phyloP scores from a whole-genome alignment of 2,329 filamentous ascomycete species.

The Clathrospora elynae region DNA sequence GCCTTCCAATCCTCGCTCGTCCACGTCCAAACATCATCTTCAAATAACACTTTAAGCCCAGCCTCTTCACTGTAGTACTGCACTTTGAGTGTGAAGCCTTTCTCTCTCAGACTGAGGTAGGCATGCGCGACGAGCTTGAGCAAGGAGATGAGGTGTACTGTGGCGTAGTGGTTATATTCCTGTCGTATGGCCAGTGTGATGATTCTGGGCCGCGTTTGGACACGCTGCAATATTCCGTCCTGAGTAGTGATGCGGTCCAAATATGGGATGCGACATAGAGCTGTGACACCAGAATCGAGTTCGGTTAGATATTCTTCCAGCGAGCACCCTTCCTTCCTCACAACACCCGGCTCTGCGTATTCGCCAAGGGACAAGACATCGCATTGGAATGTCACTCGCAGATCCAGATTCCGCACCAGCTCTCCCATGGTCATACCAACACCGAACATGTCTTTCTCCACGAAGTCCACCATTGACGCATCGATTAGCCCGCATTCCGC shows the following conservation, averaged over 20 bases:
- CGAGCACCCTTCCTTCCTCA: neutral
- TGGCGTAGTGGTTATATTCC: neutral
- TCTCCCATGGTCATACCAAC: conserved; percentile 9
- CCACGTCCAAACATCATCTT: conserved; percentile 12
- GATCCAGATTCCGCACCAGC: conserved; percentile 9
- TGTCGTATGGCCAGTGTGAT: conserved; percentile 8
- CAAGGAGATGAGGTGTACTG: neutral
- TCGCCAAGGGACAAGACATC: conserved; percentile 2
- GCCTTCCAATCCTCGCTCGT: conserved; percentile 5
- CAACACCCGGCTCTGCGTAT: neutral
- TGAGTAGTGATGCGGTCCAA: conserved; percentile 4
- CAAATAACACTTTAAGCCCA: conserved; percentile 4
- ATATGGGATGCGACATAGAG: conserved; percentile 3
- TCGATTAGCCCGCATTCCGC: conserved; percentile 6
- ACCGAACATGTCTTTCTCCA: conserved; percentile 11
- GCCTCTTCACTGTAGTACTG: conserved; percentile 9
- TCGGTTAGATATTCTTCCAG: neutral
- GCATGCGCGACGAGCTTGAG: conserved; percentile 5
- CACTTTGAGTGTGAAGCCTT: conserved; percentile 9
- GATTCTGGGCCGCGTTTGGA: conserved; percentile 1
- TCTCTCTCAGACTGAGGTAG: conserved; percentile 6
- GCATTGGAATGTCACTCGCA: conserved; percentile 10
- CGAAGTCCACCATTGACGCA: conserved; percentile 5
- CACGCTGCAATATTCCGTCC: neutral
- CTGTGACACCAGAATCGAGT: neutral